A percentile compares a stretch with the other conserved stretches of the same genome.
Evolutionary conservation across 208 protist genomes (phyloP).

Genomic region (Wallacemonas rigidus): DNA sequence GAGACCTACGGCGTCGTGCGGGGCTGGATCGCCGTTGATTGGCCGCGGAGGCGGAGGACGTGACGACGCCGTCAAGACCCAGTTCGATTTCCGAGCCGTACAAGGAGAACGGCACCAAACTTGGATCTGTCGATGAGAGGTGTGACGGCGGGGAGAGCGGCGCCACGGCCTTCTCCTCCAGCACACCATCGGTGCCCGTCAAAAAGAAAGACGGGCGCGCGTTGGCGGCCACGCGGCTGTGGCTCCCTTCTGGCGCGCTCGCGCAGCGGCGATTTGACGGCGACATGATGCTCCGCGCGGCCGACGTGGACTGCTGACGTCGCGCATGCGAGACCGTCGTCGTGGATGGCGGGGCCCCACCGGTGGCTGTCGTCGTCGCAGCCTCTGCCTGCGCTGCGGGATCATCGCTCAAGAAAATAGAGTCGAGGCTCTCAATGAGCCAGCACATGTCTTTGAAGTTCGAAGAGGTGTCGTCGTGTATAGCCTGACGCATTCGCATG

Average conservation of each 20-base stretch:
- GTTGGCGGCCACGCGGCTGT: neutral
- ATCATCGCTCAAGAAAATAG: constrained; percentile 32
- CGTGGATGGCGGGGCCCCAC: neutral
- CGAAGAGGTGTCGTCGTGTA: constrained; percentile 16
- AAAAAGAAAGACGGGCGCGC: neutral
- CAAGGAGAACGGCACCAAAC: constrained; percentile 49
- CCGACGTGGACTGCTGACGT: neutral
- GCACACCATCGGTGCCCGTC: constrained; percentile 5
- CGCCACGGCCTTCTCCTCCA: neutral
- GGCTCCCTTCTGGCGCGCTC: too few species aligned
- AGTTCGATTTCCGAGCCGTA: constrained; percentile 13
- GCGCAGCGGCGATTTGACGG: too few species aligned
- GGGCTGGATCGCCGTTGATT: neutral
- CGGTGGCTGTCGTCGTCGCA: too few species aligned
- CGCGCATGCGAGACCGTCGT: neutral
- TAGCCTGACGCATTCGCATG: neutral
- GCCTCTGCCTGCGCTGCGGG: neutral
- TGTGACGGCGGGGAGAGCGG: neutral
- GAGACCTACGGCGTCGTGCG: neutral
- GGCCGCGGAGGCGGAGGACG: neutral
- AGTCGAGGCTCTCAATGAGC: constrained; percentile 59
- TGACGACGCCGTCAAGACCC: constrained; percentile 5
- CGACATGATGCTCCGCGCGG: too few species aligned
- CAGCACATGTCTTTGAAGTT: constrained; percentile 65
- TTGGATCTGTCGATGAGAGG: constrained; percentile 32